Evolutionary conservation across 2,329 filamentous ascomycete species (phyloP), one percentile per base, ranked within the genome.

Genomic region (Coniochaeta hoffmannii): DNA sequence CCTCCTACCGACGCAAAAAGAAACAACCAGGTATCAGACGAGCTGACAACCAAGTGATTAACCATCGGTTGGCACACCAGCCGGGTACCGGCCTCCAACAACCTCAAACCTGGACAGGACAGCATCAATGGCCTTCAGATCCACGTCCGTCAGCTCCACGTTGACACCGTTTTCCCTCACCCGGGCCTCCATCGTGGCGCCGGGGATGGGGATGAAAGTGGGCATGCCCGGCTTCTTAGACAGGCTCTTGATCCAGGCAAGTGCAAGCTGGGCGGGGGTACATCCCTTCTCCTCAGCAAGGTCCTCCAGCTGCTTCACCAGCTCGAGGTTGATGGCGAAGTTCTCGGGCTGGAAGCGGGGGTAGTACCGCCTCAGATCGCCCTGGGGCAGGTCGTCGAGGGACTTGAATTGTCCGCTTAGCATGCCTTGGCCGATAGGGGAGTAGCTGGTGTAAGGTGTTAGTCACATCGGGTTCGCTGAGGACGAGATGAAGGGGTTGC

Each of bases 131-230:
- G 76, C 72, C 6, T 60, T 64, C 64, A 81, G 62, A 57, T 85
- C 82, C 8, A 73, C 73, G 1, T 75, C 71, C 1, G 69, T 76
- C 51, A 86, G 64, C 0, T 75, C 67, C 5, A 81, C 69, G 31
- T 71, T 59, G 56, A 73, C 76, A 28, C 72, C 68, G 61, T 88
- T 88, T 71, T 88, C 84, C 19, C 71, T 63, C 14, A 87, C 73
- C 17, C 84, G 76, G 32, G 71, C 74, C n/a, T 70, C 72, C 5
- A 76, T 83, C 0, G 79, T 81, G 8, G 85, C 79, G 2, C 85
- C 85, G 0, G 85, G 85, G 56, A 88, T 87, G 2, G 85, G 84
- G 54, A 88, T 79, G 55, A 87, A 78, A 14, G 65, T 67, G 32
- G 77, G 78, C 74, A 79, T 74, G 46, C 76, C 80, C 10, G 76